Percentiles rank a stretch among this genome's conserved stretches.
Evolutionary conservation across 805 yeast species (phyloP).

Genomic region (Dipodascopsis uninucleata): DNA sequence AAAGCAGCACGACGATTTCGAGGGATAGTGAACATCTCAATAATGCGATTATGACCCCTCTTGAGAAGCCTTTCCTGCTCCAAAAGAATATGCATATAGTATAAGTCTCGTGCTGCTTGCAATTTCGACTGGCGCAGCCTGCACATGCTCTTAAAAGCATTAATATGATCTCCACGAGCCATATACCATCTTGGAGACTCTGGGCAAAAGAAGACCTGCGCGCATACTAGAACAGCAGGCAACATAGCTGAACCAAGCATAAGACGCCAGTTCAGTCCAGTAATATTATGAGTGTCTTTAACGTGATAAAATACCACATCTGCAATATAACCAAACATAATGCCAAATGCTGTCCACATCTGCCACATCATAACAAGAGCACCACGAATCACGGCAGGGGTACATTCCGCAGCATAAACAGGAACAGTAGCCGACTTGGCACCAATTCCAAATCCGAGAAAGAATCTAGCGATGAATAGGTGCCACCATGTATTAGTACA

Average conservation of each 20-base stretch:
- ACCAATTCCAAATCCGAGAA: slow-evolving; percentile 64
- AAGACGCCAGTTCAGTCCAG: slow-evolving; percentile 49
- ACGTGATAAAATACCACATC: slow-evolving; percentile 56
- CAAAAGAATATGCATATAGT: slow-evolving; percentile 53
- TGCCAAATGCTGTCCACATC: slow-evolving; percentile 71
- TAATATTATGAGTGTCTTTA: slow-evolving; percentile 25
- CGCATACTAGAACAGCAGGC: slow-evolving; percentile 52
- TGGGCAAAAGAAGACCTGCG: slow-evolving; percentile 55
- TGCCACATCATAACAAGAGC: slow-evolving; percentile 70
- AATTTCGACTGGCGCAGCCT: slow-evolving; percentile 46
- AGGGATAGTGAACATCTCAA: slow-evolving; percentile 56
- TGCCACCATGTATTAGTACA: slow-evolving; percentile 59
- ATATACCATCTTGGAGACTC: slow-evolving; percentile 72
- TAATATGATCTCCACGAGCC: slow-evolving; percentile 47
- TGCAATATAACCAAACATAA: slow-evolving; percentile 61
- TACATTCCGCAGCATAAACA: slow-evolving; percentile 59
- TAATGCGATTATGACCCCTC: slow-evolving; percentile 37
- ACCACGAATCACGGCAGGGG: slow-evolving; percentile 59
- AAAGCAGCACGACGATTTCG: slow-evolving; percentile 80
- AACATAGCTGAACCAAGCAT: slow-evolving; percentile 64
- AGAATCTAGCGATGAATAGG: slow-evolving; percentile 55
- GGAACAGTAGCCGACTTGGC: slow-evolving; percentile 66
- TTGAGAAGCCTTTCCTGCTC: slow-evolving; percentile 42
- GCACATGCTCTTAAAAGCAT: slow-evolving; percentile 50
- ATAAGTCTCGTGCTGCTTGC: slow-evolving; percentile 63